Conservation (phyloP, 768 basidiomycete species). For the Boletus eberwhitei region DNA sequence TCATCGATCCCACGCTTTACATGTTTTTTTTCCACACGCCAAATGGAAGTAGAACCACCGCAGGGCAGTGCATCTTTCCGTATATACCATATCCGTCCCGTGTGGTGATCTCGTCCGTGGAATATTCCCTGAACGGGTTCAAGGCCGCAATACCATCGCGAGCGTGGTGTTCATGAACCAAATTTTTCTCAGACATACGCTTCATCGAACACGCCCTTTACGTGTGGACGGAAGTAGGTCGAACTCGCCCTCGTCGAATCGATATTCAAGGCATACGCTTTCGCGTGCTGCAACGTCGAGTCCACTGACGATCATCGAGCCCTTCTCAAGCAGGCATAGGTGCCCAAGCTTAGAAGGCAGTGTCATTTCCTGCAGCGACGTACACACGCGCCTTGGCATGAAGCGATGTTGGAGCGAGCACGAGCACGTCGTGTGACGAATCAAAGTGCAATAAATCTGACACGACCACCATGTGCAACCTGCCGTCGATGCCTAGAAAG, state of each 20-base stretch:
- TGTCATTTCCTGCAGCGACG: slow-evolving; percentile 65
- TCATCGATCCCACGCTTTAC: not conserved
- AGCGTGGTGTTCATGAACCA: not conserved
- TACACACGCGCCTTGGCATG: slow-evolving; percentile 51
- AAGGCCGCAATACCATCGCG: not conserved
- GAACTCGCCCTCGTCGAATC: too few relatives aligned
- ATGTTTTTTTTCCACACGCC: not conserved
- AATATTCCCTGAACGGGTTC: not conserved
- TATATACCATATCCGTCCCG: too few relatives aligned
- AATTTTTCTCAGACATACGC: not conserved
- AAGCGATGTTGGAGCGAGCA: slow-evolving; percentile 48
- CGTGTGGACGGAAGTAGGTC: not conserved
- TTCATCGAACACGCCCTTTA: not conserved
- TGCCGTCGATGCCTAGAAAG: slow-evolving; percentile 13
- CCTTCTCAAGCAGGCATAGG: too few relatives aligned
- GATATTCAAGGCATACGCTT: slow-evolving; percentile 61
- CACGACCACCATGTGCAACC: slow-evolving; percentile 50
- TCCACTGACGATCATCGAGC: slow-evolving; percentile 42
- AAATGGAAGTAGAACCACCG: too few relatives aligned
- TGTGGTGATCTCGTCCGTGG: not conserved
- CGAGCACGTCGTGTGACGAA: slow-evolving; percentile 52
- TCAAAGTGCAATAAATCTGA: slow-evolving; percentile 74
- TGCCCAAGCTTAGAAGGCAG: too few relatives aligned
- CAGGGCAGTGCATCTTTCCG: too few relatives aligned
- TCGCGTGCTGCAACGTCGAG: slow-evolving; percentile 44